Evolutionary conservation across 305 asterid genomes (phyloP).

Genomic region (Plantago rigida): DNA sequence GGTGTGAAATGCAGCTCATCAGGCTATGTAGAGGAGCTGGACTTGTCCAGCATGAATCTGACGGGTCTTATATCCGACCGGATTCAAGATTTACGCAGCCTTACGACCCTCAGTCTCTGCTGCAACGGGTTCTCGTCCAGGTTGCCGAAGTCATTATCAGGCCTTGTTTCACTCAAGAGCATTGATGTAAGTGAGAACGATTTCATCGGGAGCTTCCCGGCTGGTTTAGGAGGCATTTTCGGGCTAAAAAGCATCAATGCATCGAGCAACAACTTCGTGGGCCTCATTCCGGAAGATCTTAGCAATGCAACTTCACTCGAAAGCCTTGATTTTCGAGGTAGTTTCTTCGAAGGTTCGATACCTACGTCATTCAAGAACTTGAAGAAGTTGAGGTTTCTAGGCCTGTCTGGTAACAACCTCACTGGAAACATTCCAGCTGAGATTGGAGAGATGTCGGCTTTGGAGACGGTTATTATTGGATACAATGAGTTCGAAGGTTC

Average conservation of each 20-base stretch:
- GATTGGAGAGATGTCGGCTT: constrained; percentile 45
- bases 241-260: constrained; percentile 42
- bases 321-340: constrained; percentile 57
- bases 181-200: constrained; percentile 61
- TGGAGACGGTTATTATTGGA: constrained; percentile 54
- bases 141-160: constrained; percentile 38
- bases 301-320: constrained; percentile 43
- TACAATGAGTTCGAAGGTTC: constrained; percentile 60
- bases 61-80: constrained; percentile 46
- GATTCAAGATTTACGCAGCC: constrained; percentile 36
- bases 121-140: constrained; percentile 42
- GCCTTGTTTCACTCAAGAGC: constrained; percentile 37
- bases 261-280: constrained; percentile 67
- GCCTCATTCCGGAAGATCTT: constrained; percentile 50
- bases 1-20: constrained; percentile 48
- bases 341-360: constrained; percentile 57
- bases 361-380: constrained; percentile 49
- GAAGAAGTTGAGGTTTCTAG: constrained; percentile 51
- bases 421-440: constrained; percentile 54
- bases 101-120: constrained; percentile 37
- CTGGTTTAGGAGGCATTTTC: constrained; percentile 43
- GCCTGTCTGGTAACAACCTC: constrained; percentile 69
- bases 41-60: constrained; percentile 57
- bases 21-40: constrained; percentile 49
- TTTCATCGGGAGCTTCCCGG: constrained; percentile 51